Evolutionary conservation across 2,329 filamentous ascomycete species (phyloP).

Genomic region (Aureobasidium sp.): DNA sequence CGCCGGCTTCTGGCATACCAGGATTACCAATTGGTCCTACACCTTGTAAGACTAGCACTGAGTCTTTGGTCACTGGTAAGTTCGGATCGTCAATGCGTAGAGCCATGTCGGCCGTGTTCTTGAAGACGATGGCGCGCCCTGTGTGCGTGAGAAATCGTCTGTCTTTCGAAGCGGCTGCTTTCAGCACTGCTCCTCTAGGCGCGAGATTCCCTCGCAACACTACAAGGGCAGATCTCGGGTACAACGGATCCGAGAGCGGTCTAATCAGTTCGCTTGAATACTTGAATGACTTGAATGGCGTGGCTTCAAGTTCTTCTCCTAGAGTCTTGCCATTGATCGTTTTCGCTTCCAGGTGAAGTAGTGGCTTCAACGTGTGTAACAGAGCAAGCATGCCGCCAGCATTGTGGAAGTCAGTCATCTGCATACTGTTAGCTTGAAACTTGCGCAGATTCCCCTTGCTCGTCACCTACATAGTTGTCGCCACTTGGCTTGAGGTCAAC

Average conservation of each 20-base stretch:
- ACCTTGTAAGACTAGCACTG: constrained; percentile 42
- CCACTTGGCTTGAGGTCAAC: constrained; percentile 49
- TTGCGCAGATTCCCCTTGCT: rapidly evolving
- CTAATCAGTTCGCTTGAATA: constrained; percentile 39
- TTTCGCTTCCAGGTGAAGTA: constrained; percentile 40
- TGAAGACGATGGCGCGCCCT: constrained; percentile 43
- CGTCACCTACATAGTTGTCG: constrained; percentile 30
- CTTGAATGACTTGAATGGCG: constrained; percentile 36
- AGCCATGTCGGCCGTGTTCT: constrained; percentile 41
- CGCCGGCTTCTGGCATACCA: constrained; percentile 47
- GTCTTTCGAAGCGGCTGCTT: constrained; percentile 46
- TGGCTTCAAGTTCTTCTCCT: constrained; percentile 38
- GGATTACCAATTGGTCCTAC: constrained; percentile 47
- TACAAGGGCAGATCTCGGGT: constrained; percentile 39
- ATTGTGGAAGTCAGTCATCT: constrained; percentile 49
- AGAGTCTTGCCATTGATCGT: constrained; percentile 44
- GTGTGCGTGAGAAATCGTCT: constrained; percentile 39
- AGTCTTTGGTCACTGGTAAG: constrained; percentile 38
- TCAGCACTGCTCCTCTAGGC: constrained; percentile 43
- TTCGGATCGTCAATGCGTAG: constrained; percentile 40
- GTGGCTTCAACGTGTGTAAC: constrained; percentile 39
- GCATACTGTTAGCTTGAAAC: neutral
- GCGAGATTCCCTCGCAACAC: constrained; percentile 43
- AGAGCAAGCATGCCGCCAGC: constrained; percentile 46
- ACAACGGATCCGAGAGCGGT: constrained; percentile 38